Evolutionary conservation across 805 yeast species (phyloP).

Genomic region (Saturnispora sanitii): DNA sequence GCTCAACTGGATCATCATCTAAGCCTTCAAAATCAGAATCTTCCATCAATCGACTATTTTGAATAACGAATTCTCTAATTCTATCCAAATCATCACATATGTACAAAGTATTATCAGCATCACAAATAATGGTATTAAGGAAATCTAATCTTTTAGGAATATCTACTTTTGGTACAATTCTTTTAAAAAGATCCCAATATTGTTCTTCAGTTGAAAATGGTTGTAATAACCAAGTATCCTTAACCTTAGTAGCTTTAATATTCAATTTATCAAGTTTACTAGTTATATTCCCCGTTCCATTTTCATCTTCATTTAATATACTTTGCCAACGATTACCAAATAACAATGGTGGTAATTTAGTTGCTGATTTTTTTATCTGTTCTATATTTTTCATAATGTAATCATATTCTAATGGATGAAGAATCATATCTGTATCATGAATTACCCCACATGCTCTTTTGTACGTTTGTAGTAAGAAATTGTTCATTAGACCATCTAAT

Average conservation of each 20-base stretch:
- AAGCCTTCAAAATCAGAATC: slow-evolving; percentile 12
- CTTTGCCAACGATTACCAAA: slow-evolving; percentile 13
- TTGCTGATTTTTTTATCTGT: slow-evolving; percentile 4
- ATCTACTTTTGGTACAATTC: slow-evolving; percentile 13
- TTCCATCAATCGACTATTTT: slow-evolving; percentile 4
- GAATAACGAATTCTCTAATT: slow-evolving; percentile 6
- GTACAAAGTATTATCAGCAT: slow-evolving; percentile 16
- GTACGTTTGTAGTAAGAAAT: slow-evolving; percentile 13
- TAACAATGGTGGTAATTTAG: slow-evolving; percentile 14
- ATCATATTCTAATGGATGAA: slow-evolving; percentile 21
- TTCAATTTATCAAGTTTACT: slow-evolving; percentile 4
- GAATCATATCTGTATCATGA: slow-evolving; percentile 12
- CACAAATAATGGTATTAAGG: slow-evolving; percentile 19
- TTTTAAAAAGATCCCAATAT: slow-evolving; percentile 14
- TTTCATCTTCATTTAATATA: slow-evolving; percentile 4
- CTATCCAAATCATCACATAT: slow-evolving; percentile 13
- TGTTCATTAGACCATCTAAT: slow-evolving; percentile 16
- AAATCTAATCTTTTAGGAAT: slow-evolving; percentile 13
- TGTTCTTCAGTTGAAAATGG: slow-evolving; percentile 15
- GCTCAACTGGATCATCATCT: neutral
- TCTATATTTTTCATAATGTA: slow-evolving; percentile 16
- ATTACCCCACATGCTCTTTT: slow-evolving; percentile 15
- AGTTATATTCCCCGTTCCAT: neutral
- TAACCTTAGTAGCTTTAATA: slow-evolving; percentile 12
- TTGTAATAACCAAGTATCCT: slow-evolving; percentile 10